phyloP scores from a whole-genome alignment of 768 basidiomycete genomes.

The Polyporus arcularius region DNA sequence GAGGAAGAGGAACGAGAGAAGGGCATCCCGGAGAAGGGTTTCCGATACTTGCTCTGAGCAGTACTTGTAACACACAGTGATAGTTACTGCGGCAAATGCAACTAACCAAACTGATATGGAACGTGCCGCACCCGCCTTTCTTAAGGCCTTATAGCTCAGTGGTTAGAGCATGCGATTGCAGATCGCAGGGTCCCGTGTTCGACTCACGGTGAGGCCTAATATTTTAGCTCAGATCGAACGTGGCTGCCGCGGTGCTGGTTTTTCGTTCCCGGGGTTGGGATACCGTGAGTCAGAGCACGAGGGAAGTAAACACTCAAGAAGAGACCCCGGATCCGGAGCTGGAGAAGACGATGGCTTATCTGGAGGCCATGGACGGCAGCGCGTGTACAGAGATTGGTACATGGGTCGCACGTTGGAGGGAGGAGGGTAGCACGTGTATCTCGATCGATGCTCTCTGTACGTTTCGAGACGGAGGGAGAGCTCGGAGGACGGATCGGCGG shows the following conservation, averaged over 20 bases:
- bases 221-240: not conserved
- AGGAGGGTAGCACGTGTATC: conserved; percentile 13
- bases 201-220: conserved; percentile 52
- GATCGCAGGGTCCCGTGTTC: conserved; percentile 61
- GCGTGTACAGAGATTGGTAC: not conserved
- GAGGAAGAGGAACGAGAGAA: conserved; percentile 41
- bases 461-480: not conserved
- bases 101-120: too few species aligned
- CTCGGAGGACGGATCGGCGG: not conserved
- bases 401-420: conserved; percentile 20
- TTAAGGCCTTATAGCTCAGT: conserved; percentile 41
- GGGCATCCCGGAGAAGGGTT: conserved; percentile 45
- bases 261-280: too few species aligned
- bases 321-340: conserved; percentile 1
- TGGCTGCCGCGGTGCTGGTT: too few species aligned
- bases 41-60: conserved; percentile 52
- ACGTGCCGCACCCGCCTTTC: not conserved
- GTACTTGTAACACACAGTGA: not conserved
- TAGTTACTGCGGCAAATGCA: not conserved
- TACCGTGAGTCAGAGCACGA: not conserved
- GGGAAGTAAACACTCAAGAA: not conserved
- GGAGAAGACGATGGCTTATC: conserved; percentile 11
- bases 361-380: not conserved
- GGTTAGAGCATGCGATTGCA: conserved; percentile 62
- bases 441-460: not conserved